These are phyloP conservation scores for Eremothecium sinecaudum DNA, from an alignment of 1,139 yeast genomes.

Conservation along the genomic window DNA sequence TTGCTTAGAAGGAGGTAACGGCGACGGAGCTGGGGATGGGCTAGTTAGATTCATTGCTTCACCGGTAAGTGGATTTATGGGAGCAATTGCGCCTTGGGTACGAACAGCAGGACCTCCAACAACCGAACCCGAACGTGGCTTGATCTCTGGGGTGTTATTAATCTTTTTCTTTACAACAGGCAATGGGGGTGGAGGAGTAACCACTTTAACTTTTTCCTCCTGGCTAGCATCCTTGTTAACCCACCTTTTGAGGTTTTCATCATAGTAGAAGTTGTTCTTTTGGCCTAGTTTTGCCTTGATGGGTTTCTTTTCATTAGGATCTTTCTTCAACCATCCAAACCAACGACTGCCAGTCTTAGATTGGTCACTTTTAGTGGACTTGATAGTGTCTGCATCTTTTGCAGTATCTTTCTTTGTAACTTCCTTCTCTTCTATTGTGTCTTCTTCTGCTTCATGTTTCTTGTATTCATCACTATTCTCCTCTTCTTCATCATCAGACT, in stretches of 20 bases:
- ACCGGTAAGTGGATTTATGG: slow-evolving; percentile 23
- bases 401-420: neutral
- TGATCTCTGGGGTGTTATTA: slow-evolving; percentile 29
- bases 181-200: slow-evolving; percentile 73
- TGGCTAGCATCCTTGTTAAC: slow-evolving; percentile 62
- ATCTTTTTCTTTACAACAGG: slow-evolving; percentile 36
- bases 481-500: slow-evolving; percentile 31
- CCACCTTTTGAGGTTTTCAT: slow-evolving; percentile 82
- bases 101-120: slow-evolving; percentile 20
- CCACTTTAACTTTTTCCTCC: slow-evolving; percentile 53
- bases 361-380: slow-evolving; percentile 8
- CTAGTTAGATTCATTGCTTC: slow-evolving; percentile 8
- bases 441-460: slow-evolving; percentile 17
- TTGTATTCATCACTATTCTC: slow-evolving; percentile 17
- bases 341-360: slow-evolving; percentile 30
- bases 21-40: slow-evolving; percentile 14
- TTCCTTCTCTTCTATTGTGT: neutral
- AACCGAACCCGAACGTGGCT: slow-evolving; percentile 32
- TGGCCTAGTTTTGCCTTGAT: slow-evolving; percentile 82
- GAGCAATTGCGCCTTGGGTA: slow-evolving; percentile 21
- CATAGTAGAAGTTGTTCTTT: slow-evolving; percentile 63
- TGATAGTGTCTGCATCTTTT: neutral
- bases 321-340: slow-evolving; percentile 40
- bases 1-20: slow-evolving; percentile 11
- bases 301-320: slow-evolving; percentile 61